A percentile compares a stretch with the other conserved stretches of the same genome.
Conservation (phyloP, 805 yeast genomes). For the Ogataea thermomethanolica region DNA sequence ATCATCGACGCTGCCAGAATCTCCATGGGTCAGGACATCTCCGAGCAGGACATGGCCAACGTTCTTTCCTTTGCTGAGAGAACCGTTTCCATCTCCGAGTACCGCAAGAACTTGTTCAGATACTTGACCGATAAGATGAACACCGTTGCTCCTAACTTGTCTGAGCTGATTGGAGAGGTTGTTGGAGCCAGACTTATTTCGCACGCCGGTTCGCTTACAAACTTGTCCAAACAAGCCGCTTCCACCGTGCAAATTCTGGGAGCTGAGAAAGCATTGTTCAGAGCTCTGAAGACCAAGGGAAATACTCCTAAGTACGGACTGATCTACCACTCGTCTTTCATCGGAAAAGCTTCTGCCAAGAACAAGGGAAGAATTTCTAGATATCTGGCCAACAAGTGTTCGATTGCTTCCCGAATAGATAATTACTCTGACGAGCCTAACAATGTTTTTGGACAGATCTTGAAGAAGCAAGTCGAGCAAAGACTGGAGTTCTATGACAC, state of each 20-base stretch:
- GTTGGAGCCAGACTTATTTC: constrained; percentile 98
- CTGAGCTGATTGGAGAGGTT: constrained; percentile 96
- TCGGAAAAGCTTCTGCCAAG: constrained; percentile 90
- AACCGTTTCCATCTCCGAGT: constrained; percentile 87
- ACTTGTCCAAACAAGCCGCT: constrained; percentile 96
- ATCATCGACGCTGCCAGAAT: constrained; percentile 93
- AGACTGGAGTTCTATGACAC: constrained; percentile 94
- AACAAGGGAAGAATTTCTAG: constrained; percentile 99
- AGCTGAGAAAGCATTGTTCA: constrained; percentile 94
- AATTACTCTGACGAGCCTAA: constrained; percentile 94
- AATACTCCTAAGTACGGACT: constrained; percentile 96
- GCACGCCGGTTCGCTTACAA: constrained; percentile 97
- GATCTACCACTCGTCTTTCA: constrained; percentile 91
- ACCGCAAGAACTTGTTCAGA: constrained; percentile 77
- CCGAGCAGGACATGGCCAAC: constrained; percentile 91
- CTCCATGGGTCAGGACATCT: constrained; percentile 98
- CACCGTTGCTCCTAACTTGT: constrained; percentile 94
- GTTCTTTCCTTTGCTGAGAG: constrained; percentile 89
- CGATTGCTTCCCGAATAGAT: constrained; percentile 98
- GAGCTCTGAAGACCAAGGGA: constrained; percentile 95
- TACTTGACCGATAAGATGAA: constrained; percentile 95
- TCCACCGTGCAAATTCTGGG: constrained; percentile 97
- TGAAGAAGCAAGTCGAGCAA: constrained; percentile 97
- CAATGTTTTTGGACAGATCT: constrained; percentile 81
- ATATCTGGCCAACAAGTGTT: constrained; percentile 97